Evolutionary conservation across 2,329 filamentous ascomycete genomes (phyloP), one percentile per base, ranked within the genome.

Genomic region (Apiospora rasikravindrae): DNA sequence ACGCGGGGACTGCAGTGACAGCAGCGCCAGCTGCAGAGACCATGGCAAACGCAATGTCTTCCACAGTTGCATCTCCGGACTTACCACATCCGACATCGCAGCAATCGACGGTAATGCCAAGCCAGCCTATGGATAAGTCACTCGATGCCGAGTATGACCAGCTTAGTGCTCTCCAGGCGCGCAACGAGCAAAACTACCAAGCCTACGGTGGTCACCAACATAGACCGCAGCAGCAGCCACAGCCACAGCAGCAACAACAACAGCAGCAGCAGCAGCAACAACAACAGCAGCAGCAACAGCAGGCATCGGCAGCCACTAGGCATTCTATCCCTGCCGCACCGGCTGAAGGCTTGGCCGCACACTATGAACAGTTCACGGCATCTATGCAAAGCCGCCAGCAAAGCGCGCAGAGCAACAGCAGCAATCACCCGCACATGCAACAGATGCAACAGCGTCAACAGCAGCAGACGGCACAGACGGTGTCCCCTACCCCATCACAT

Each of bases 311-410:
- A 45, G 29, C 51, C 49, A 70, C 22, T 61, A 26, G 47, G 33
- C 67, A 66, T 49, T 40, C 51, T 22, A 51, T 67, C 14, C 68
- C 72, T 40, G 64, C 70, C 16, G 70, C 68, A 26, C 44, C 71
- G 10, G 73, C 77, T 1, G 77, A 79, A 47, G 77, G 79, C 19
- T 71, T 81, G 40, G 78, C 79, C 37, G 78, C 77, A 16, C 79
- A 80, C 33, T 79, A 76, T 51, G 78, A 81, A 24, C 79, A 77
- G 26, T 80, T 81, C 45, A 74, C 77, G 16, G 71, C 75, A 3
- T 72, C 69, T 26, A 70, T 79, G 37, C 79, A 79, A 71, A 78
- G 72, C 67, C 77, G 78, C 29, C 78, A 79, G 47, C 78, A 78
- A 69, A 77, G 68, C 33, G 42, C 37, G 22, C 69, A 70, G 45